A percentile compares a stretch with the other conserved stretches of the same genome.
Evolutionary conservation across 495 filamentous ascomycete species (phyloP).

Genomic region (Penicillium coffeae): DNA sequence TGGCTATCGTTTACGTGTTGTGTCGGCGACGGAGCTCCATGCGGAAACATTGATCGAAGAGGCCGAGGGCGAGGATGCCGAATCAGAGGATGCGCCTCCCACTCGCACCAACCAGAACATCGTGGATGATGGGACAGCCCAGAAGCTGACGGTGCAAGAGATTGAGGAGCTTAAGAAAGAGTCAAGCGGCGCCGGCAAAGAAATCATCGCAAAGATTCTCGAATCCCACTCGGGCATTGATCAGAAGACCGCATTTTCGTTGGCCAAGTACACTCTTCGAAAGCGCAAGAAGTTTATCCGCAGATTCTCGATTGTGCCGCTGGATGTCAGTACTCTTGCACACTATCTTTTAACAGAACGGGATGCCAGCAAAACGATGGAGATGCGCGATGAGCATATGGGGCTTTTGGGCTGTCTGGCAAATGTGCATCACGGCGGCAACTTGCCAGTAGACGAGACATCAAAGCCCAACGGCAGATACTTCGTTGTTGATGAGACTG

Average conservation of each 20-base stretch:
- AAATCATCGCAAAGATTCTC: constrained; percentile 82
- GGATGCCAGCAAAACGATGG: constrained; percentile 76
- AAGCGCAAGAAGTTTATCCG: constrained; percentile 92
- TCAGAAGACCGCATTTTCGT: constrained; percentile 88
- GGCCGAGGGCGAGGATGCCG: constrained; percentile 46
- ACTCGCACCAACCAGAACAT: constrained; percentile 76
- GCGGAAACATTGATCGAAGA: constrained; percentile 63
- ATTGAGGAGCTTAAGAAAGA: constrained; percentile 88
- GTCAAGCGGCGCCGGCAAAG: constrained; percentile 72
- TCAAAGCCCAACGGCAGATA: constrained; percentile 64
- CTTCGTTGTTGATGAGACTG: constrained; percentile 86
- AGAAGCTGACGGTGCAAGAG: constrained; percentile 77
- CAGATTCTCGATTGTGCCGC: constrained; percentile 75
- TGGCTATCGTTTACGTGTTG: constrained; percentile 65
- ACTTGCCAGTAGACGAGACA: constrained; percentile 26
- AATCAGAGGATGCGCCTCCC: constrained; percentile 54
- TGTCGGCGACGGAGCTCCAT: constrained; percentile 78
- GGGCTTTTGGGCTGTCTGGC: constrained; percentile 64
- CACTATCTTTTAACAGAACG: constrained; percentile 72
- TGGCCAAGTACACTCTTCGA: constrained; percentile 91
- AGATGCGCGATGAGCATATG: constrained; percentile 81
- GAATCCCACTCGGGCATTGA: constrained; percentile 80
- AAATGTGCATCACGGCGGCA: constrained; percentile 55
- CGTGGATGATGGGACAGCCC: constrained; percentile 74
- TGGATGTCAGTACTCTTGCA: constrained; percentile 72